Conservation (phyloP, 306 rosid genomes). For the Prunus mira region DNA sequence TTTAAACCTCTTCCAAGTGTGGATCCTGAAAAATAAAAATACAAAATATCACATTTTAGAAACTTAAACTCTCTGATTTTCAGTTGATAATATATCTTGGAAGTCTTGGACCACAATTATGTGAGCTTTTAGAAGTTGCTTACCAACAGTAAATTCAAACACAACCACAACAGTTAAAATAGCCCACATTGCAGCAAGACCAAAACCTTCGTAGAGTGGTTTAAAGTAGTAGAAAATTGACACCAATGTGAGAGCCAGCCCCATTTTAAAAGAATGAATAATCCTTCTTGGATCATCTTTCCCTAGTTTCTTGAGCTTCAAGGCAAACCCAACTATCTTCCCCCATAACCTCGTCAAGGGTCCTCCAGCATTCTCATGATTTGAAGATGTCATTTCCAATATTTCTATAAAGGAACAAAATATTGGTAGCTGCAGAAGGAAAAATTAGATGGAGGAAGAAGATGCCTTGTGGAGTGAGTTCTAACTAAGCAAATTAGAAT, state of each 20-base stretch:
- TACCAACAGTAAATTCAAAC: conserved; percentile 30
- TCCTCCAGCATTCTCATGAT: not conserved
- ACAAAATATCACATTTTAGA: not conserved
- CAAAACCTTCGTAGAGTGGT: conserved; percentile 26
- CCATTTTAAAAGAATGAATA: conserved; percentile 27
- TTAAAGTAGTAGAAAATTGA: conserved; percentile 24
- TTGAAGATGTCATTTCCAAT: conserved; percentile 12
- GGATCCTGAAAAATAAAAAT: conserved; percentile 27
- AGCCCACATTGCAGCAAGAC: conserved; percentile 30
- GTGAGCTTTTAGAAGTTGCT: not conserved
- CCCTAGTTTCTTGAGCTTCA: conserved; percentile 16
- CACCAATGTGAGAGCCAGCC: conserved; percentile 29
- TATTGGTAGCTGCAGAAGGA: not conserved
- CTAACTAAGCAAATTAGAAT: not conserved
- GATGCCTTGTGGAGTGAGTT: not conserved
- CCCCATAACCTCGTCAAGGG: not conserved
- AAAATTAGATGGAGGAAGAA: not conserved
- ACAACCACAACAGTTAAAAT: conserved; percentile 26
- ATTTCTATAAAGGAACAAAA: not conserved
- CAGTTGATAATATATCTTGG: not conserved
- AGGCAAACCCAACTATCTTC: not conserved
- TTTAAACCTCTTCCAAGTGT: conserved; percentile 42
- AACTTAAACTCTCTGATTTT: not conserved
- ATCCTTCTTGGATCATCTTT: conserved; percentile 28
- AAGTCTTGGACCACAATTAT: not conserved